Evolutionary conservation across 768 basidiomycete genomes (phyloP).

Genomic region (Leccinum obscurum): DNA sequence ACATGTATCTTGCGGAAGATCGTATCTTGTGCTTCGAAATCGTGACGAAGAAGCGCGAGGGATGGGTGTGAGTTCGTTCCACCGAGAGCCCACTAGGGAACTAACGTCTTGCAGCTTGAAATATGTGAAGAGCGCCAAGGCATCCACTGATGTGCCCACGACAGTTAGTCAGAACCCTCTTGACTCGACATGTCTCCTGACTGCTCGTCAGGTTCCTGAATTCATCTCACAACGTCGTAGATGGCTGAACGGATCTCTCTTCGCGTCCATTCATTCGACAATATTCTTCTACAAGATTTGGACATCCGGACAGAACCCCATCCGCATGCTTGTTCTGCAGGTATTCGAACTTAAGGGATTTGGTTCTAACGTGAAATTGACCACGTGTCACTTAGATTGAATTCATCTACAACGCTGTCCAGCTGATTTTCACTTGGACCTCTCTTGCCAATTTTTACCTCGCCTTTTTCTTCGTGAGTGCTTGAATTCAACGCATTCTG

Average conservation of each 20-base stretch:
- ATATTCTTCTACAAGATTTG: slow-evolving; percentile 87
- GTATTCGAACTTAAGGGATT: slow-evolving; percentile 17
- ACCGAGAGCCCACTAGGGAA: background rate
- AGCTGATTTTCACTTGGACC: slow-evolving; percentile 94
- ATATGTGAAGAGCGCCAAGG: slow-evolving; percentile 93
- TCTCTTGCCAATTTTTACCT: slow-evolving; percentile 91
- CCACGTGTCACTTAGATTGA: slow-evolving; percentile 55
- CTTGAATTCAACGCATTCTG: slow-evolving; percentile 17
- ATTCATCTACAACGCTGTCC: slow-evolving; percentile 88
- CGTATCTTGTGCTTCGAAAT: slow-evolving; percentile 93
- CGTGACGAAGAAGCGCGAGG: slow-evolving; percentile 84
- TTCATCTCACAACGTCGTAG: slow-evolving; percentile 94
- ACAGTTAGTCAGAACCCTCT: slow-evolving; percentile 41
- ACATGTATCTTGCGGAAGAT: slow-evolving; percentile 92
- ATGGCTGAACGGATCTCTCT: slow-evolving; percentile 88
- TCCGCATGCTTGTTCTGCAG: slow-evolving; percentile 77
- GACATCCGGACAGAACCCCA: slow-evolving; percentile 87
- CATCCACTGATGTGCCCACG: slow-evolving; percentile 94
- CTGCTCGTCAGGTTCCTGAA: slow-evolving; percentile 62
- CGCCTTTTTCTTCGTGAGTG: slow-evolving; percentile 87
- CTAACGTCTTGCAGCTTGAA: slow-evolving; percentile 50
- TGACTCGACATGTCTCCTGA: background rate
- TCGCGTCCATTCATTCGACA: slow-evolving; percentile 91
- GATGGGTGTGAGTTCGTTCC: slow-evolving; percentile 63
- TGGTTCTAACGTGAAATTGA: background rate